Base-by-base conservation (phyloP, 2,329 filamentous ascomycete species). In the Colletotrichum tamarilloi region DNA sequence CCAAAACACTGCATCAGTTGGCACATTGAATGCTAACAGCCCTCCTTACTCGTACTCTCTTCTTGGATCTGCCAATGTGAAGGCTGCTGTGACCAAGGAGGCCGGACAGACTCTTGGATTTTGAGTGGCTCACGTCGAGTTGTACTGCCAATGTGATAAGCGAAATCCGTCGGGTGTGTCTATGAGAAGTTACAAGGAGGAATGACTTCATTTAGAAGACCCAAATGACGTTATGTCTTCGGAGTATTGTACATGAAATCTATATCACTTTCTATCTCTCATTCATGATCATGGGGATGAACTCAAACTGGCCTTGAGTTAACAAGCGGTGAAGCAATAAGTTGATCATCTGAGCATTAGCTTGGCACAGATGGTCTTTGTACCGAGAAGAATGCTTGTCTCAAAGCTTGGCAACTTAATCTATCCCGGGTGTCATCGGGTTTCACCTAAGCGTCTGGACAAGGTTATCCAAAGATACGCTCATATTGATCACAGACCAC, bases 1-100 rank as follows among this genome's bases (percentile, higher is more conserved):
- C 35, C 78, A 77, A 22, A 89, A 89, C 79, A 80, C 83, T 24
- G 89, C 87, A 1, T 83, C 84, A 1, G 77, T 79, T 49, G 86
- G 87, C 35, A 87, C 84, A 4, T 80, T 89, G 19, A 86, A 79
- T 32, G 81, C 80, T 12, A 82, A 89, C 12, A 85, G 85, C 0
- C 91, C 90, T 78, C 77, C 78, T 26, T 90, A 90, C 79, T 81
- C 79, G 8, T 79, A 85, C 68, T 62, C 62, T 1, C 74, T 75
- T 3, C 77, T 90, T 28, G 87, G 85, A 1, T 85, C 85, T 0
- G 80, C 73, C 7, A 84, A 80, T 28, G 85, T 88, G 28, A 81
- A 84, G 77, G 79, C 76, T 35, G 80, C 82, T 11, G 82, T 88
- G 22, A 76, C 77, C 1, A 76, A 76, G 52, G 79, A 71, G n/a